Conservation (phyloP, 768 basidiomycete species). For the Tylopilus plumbeoviolaceoides region DNA sequence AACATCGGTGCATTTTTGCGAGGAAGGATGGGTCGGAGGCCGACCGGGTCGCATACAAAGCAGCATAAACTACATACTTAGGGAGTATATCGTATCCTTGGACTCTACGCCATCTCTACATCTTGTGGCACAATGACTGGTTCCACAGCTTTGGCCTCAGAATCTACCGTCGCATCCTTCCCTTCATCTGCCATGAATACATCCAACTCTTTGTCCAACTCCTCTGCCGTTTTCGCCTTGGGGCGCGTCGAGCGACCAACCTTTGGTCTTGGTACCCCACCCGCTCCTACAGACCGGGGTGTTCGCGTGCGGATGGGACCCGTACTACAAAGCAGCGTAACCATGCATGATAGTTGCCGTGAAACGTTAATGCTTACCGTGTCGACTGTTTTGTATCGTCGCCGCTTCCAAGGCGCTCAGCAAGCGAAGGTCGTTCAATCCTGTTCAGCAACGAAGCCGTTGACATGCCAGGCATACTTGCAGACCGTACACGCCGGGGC, state of each 20-base stretch:
- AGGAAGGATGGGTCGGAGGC: too few species aligned
- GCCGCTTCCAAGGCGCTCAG: constrained; percentile 57
- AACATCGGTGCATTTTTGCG: constrained; percentile 26
- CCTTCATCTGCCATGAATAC: constrained; percentile 70
- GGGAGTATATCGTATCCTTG: constrained; percentile 9
- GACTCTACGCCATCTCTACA: constrained; percentile 48
- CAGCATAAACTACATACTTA: constrained; percentile 14
- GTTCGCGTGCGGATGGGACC: constrained; percentile 46
- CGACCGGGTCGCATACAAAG: background rate
- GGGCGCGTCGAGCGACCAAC: constrained; percentile 33
- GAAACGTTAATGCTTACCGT: constrained; percentile 11
- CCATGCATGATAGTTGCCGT: background rate
- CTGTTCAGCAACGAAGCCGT: constrained; percentile 67
- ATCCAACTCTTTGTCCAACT: constrained; percentile 86
- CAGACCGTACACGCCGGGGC: constrained; percentile 43
- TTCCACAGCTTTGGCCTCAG: constrained; percentile 13
- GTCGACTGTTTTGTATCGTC: constrained; percentile 24
- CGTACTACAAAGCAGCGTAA: constrained; percentile 11
- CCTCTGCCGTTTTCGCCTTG: constrained; percentile 72
- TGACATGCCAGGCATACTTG: constrained; percentile 37
- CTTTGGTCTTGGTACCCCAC: constrained; percentile 17
- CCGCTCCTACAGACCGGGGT: constrained; percentile 17
- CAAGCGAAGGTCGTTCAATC: constrained; percentile 70
- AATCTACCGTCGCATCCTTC: constrained; percentile 20
- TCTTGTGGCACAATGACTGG: constrained; percentile 33